Base-by-base conservation (phyloP, 1,284 basidiomycete species). In the Leucoagaricus sp. region DNA sequence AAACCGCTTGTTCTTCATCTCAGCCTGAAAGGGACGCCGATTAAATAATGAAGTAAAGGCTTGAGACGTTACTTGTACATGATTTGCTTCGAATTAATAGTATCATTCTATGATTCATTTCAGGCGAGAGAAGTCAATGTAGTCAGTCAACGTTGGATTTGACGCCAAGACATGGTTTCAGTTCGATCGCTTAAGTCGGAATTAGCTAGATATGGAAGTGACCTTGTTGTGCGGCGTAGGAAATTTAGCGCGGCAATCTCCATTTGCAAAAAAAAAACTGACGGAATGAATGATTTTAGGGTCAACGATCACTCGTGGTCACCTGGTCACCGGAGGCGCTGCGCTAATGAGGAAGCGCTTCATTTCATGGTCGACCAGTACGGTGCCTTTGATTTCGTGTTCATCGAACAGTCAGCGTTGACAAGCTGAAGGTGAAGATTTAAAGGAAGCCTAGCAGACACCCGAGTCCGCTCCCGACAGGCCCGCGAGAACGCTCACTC, bases 401-500 rank as follows among this genome's bases (percentile, higher is more conserved):
- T 40, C 17, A 13, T 40, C 8, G n/a, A 41, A 19, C 5, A 8
- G 7, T 33, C 8, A 33, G 31, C 13, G 15, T 21, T 34, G 31
- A 21, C 15, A 19, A 23, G 23, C 21, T 49, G 31, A 10, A 7
- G 8, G 15, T 5, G 23, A 23, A 21, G 19, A 6, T 12, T 31
- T n/a, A 13, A 25, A n/a, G 23, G 26, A 23, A 36, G 26, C 19
- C 25, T 8, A n/a, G 13, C 13, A 34, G 29, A n/a, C n/a, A n/a
- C n/a, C 42, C 33, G 34, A 46, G 5, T 21, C 19, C 34, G 36
- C 12, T 7, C 8, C 53, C 46, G 46, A 55, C 36, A 42, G 46
- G 19, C 46, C 53, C 53, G 53, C 53, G 53, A 49, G 46, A 55
- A 55, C 19, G 31, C 8, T 33, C 25, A 8, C 10, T 28, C 9